Base-by-base conservation (phyloP, 2,329 filamentous ascomycete genomes). In the Fusarium keratoplasticum region DNA sequence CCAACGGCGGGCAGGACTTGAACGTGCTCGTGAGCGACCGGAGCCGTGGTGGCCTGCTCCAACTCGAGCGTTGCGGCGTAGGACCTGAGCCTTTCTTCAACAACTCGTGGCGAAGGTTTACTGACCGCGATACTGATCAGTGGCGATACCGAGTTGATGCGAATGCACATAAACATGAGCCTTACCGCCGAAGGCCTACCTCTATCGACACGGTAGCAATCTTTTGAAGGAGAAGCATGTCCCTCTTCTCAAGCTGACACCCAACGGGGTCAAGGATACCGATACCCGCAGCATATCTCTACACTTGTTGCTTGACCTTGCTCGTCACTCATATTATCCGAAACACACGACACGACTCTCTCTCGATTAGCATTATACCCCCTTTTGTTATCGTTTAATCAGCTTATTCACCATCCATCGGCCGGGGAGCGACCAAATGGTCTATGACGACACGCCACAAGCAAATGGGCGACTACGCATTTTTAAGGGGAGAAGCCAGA, bases 1-100 rank as follows among this genome's bases (percentile, higher is more conserved):
- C 91, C 6, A 89, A 92, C 44, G 90, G 91, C 58, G 94, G 93
- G 0, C 87, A 89, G 64, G 89, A 92, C 64, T 81, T 96, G n/a
- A 88, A 90, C 61, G 85, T 94, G 3, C 87, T 93, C 11, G 94
- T 93, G 76, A 89, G 88, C 58, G 93, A 95, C 76, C 82, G 81
- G 40, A 84, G 86, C 63, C 89, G 93, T 40, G 93, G 93, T 38
- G 93, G 93, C 2, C 81, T 95, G 35, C 81, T 93, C 75, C 87
- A 91, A 77, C 85, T 93, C 54, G 89, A 91, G 74, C 86, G 74
- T 78, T 87, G 81, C 79, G 82, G 76, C 54, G 73, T 47, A 76
- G 78, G 74, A 8, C 71, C 79, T 5, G 80, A 81, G 55, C 77
- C 77, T 18, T 71, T 75, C 54, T 70, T 75, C 33, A 64, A 73